Base-by-base conservation (phyloP, 2,329 filamentous ascomycete genomes). In the Talaromyces sp. region DNA sequence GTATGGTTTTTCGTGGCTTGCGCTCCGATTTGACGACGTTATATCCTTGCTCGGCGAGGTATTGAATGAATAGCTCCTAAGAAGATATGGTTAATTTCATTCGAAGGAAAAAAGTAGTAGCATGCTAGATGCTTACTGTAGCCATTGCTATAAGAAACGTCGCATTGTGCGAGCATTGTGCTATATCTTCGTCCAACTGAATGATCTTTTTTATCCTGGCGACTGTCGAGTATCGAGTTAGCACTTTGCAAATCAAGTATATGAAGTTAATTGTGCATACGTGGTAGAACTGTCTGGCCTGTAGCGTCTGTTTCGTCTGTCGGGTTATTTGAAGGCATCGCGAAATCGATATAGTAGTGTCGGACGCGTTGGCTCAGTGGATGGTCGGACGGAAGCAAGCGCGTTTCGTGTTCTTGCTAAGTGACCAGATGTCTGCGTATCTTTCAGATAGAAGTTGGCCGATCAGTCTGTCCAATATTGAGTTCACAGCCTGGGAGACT, bases 191-290 rank as follows among this genome's bases (percentile, higher is more conserved):
- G 78, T 99, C 95, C 65, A 92, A 86, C 58, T 88, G 86, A 67
- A 99, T 92, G 75, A 99, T 97, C 81, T 96, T 97, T 81, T 97
- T 97, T 66, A 99, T 92, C 72, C 95, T 88, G 19, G 95, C 91
- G 64, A 98, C 95, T 98, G 69, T 50, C 25, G 43, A 8, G 5
- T 27, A 59, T 41, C 13, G 15, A 33, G 19, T 59, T 19, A 43
- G 56, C 15, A 33, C 11, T 22, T 6, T 13, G 17, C 25, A 57
- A 3, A 10, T 10, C 15, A 31, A 47, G 31, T 27, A 27, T 1
- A 49, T 6, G 9, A 22, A 31, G 3, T 22, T 25, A 2, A 7
- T 31, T 19, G 22, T 22, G 6, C 58, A 64, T 66, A 66, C 65
- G 33, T 27, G 65, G 65, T 49, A 66, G 61, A n/a, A 66, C 61